phyloP scores from a whole-genome alignment of 441 rosid genomes.

The Syzygium syzygioides region DNA sequence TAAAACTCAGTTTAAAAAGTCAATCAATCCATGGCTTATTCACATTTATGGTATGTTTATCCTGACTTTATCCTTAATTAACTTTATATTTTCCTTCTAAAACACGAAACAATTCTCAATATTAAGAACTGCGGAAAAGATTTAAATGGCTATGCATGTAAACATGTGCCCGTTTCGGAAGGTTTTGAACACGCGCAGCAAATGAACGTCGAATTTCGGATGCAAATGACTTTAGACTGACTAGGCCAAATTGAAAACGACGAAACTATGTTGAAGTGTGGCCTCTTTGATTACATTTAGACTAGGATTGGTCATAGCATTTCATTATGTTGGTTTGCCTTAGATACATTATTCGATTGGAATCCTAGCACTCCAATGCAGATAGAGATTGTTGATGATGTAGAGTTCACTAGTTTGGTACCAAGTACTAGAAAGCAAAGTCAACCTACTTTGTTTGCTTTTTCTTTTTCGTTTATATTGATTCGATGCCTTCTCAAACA shows the following conservation, averaged over 20 bases:
- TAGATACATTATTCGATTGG: background rate
- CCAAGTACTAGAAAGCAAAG: background rate
- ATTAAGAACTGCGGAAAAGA: background rate
- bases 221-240: background rate
- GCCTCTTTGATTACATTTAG: background rate
- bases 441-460: background rate
- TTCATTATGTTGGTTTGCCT: background rate
- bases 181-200: background rate
- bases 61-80: background rate
- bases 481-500: background rate
- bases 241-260: background rate
- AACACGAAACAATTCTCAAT: background rate
- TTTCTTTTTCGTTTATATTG: background rate
- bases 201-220: background rate
- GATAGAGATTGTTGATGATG: background rate
- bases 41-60: background rate
- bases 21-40: background rate
- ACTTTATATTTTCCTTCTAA: background rate
- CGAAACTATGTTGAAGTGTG: background rate
- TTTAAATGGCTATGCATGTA: background rate
- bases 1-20: background rate
- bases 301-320: background rate
- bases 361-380: background rate
- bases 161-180: background rate
- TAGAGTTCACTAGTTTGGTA: background rate